These are phyloP conservation scores for Luffa aegyptiaca DNA, from an alignment of 306 rosid species.

Conservation along the genomic window DNA sequence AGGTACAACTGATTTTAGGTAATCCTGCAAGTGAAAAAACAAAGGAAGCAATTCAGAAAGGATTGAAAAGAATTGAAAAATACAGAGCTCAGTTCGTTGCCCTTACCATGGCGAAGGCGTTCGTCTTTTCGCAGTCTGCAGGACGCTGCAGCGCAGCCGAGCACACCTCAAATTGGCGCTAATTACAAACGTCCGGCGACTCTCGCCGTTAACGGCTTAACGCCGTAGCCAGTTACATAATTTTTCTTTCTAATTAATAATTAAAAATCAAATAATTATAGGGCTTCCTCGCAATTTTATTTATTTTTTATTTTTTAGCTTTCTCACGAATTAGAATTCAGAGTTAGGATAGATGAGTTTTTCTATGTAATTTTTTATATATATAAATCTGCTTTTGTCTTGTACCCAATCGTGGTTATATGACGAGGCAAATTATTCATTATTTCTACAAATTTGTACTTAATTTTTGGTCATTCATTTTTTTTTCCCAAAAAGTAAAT, in stretches of 20 bases:
- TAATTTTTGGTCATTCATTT: background rate
- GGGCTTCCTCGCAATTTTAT: too few relatives aligned
- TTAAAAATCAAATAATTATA: background rate
- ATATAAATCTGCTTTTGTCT: background rate
- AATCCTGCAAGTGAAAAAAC: slow-evolving; percentile 45
- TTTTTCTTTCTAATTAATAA: background rate
- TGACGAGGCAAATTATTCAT: background rate
- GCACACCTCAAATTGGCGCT: background rate
- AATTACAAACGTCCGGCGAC: background rate
- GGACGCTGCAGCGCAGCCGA: background rate
- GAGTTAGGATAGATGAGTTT: background rate
- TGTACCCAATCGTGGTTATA: background rate
- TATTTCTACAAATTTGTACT: background rate
- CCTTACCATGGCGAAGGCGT: slow-evolving; percentile 15
- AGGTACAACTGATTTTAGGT: slow-evolving; percentile 85
- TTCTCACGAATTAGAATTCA: background rate
- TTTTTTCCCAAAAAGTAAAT: background rate
- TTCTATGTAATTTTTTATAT: background rate
- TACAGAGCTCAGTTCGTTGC: background rate
- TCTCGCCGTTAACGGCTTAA: background rate
- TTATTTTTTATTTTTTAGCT: background rate
- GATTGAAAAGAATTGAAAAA: background rate
- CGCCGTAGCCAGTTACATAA: background rate
- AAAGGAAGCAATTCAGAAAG: background rate
- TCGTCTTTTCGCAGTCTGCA: background rate